phyloP scores from a whole-genome alignment of 129 eudicot genomes.

The Dittrichia graveolens region DNA sequence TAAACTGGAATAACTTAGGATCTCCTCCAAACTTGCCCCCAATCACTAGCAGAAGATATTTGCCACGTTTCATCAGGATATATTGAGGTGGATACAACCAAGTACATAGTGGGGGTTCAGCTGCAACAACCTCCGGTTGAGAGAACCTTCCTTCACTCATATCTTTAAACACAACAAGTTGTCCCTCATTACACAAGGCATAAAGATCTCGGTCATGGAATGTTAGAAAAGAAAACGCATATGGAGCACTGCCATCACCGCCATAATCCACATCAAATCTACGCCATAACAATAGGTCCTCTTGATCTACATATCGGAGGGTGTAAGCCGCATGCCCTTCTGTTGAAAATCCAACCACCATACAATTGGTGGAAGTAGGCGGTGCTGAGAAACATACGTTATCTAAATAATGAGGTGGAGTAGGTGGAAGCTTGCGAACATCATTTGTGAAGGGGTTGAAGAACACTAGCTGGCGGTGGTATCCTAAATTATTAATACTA shows the following conservation, averaged over 20 bases:
- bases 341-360: constrained; percentile 10
- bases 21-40: neutral
- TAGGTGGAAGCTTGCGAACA: constrained; percentile 9
- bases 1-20: neutral
- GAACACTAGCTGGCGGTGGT: neutral
- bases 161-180: neutral
- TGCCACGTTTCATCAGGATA: neutral
- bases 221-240: neutral
- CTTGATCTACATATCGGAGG: neutral
- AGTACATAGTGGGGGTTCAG: neutral
- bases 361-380: constrained; percentile 23
- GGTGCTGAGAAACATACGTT: neutral
- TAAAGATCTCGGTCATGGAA: neutral
- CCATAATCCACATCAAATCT: neutral
- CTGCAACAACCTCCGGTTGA: neutral
- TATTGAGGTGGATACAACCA: neutral
- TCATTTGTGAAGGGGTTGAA: constrained; percentile 32
- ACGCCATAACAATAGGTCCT: neutral
- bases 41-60: neutral
- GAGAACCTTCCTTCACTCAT: neutral
- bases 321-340: neutral
- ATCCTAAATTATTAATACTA: too few relatives aligned
- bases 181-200: neutral
- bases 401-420: neutral
- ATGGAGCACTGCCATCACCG: neutral